phyloP scores from a whole-genome alignment of 768 basidiomycete species.

The Pisolithus albus region DNA sequence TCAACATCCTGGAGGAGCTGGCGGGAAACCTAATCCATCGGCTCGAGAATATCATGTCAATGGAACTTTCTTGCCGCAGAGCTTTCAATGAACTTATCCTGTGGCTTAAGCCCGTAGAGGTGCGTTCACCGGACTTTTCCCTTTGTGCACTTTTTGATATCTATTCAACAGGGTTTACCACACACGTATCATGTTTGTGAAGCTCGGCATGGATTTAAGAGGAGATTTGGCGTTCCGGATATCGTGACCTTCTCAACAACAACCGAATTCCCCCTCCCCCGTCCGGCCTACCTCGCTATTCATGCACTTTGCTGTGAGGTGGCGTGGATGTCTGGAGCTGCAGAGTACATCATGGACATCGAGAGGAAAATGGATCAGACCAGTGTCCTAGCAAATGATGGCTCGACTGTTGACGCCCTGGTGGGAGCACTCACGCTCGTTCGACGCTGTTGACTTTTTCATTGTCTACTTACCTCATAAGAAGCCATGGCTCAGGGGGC shows the following conservation, averaged over 20 bases:
- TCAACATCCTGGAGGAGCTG: constrained; percentile 15
- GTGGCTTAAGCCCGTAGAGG: background rate
- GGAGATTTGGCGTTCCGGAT: background rate
- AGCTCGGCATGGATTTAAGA: background rate
- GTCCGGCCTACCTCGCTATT: background rate
- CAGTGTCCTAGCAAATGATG: background rate
- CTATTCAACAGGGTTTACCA: background rate
- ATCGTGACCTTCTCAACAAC: background rate
- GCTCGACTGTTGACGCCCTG: no score
- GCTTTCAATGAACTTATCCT: background rate
- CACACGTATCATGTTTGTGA: background rate
- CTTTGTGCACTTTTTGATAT: background rate
- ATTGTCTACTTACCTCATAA: no score
- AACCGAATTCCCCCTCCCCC: background rate
- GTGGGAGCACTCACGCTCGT: no score
- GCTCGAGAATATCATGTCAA: constrained; percentile 10
- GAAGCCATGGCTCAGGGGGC: no score
- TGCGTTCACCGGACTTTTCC: background rate
- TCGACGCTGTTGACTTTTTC: no score
- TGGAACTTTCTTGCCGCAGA: background rate
- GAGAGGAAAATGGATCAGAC: constrained; percentile 1
- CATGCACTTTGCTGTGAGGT: constrained; percentile 11
- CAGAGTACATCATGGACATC: constrained; percentile 2
- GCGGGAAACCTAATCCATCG: constrained; percentile 22
- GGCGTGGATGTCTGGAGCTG: background rate